Evolutionary conservation across 1,284 basidiomycete genomes (phyloP).

Genomic region (Acaromyces ingoldii): DNA sequence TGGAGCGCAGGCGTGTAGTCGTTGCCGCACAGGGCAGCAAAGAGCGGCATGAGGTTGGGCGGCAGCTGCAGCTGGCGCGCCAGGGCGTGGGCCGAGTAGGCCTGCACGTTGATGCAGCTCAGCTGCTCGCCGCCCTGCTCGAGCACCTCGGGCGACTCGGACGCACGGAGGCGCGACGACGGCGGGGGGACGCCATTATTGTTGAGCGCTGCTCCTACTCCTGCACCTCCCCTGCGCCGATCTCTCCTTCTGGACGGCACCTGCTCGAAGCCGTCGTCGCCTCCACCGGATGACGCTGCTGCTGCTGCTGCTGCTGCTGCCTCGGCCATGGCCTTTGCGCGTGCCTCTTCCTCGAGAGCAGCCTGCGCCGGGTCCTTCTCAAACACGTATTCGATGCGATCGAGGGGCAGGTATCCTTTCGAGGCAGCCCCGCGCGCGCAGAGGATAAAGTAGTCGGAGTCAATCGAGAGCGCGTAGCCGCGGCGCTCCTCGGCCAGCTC

Average conservation of each 20-base stretch:
- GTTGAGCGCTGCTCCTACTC: neutral
- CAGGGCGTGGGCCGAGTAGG: conserved; percentile 29
- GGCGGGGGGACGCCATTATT: neutral
- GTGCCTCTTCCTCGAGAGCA: neutral
- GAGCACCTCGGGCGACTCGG: too few relatives aligned
- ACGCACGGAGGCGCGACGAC: neutral
- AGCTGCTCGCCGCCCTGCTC: neutral
- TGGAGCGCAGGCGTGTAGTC: conserved; percentile 36
- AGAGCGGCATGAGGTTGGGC: conserved; percentile 26
- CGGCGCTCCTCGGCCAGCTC: conserved; percentile 25
- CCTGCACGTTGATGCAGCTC: conserved; percentile 16
- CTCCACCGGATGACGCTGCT: neutral
- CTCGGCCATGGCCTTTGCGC: too few relatives aligned
- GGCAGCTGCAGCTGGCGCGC: conserved; percentile 29
- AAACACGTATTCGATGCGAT: conserved; percentile 23
- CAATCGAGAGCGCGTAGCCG: conserved; percentile 35
- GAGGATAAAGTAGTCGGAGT: conserved; percentile 42
- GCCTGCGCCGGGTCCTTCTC: neutral
- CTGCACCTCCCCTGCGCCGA: neutral
- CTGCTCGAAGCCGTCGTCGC: conserved; percentile 30
- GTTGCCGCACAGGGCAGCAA: conserved; percentile 38
- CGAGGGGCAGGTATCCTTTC: conserved; percentile 34
- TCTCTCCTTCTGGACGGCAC: conserved; percentile 17
- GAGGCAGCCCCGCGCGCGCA: conserved; percentile 27
- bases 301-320: conserved; percentile 3